These are phyloP conservation scores for Vachellia pachyceras DNA, from an alignment of 306 rosid genomes.

Conservation along the genomic window DNA sequence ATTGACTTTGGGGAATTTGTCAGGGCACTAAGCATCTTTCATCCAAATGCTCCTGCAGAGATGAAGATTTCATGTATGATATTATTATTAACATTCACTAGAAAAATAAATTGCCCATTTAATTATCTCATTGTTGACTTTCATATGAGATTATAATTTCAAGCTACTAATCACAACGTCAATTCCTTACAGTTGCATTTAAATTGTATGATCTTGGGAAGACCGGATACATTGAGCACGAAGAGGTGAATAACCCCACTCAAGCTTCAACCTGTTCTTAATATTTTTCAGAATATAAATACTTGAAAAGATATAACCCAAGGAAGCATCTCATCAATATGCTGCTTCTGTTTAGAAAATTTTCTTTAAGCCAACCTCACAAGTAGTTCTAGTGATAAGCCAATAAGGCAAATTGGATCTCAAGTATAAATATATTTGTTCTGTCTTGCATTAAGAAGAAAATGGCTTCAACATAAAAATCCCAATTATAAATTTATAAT, in stretches of 20 bases:
- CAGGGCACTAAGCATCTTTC: slow-evolving; percentile 76
- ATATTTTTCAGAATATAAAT: neutral
- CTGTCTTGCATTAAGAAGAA: neutral
- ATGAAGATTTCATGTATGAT: slow-evolving; percentile 69
- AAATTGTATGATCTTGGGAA: slow-evolving; percentile 70
- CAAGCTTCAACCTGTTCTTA: slow-evolving; percentile 2
- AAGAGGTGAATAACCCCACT: slow-evolving; percentile 50
- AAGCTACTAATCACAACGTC: neutral
- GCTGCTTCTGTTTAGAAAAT: neutral
- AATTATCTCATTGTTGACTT: neutral
- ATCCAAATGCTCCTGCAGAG: slow-evolving; percentile 62
- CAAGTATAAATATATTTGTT: neutral
- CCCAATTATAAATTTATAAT: neutral
- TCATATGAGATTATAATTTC: neutral
- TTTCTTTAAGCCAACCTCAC: neutral
- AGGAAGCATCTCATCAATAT: slow-evolving; percentile 9
- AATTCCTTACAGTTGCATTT: slow-evolving; percentile 64
- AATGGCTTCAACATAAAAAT: neutral
- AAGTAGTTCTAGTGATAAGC: neutral
- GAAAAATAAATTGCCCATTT: slow-evolving; percentile 22
- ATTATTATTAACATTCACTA: neutral
- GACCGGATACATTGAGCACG: slow-evolving; percentile 65
- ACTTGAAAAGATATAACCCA: neutral
- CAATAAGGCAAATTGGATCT: neutral
- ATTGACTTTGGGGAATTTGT: slow-evolving; percentile 84